Base-by-base conservation (phyloP, 768 basidiomycete genomes). In the Trametes cingulata region DNA sequence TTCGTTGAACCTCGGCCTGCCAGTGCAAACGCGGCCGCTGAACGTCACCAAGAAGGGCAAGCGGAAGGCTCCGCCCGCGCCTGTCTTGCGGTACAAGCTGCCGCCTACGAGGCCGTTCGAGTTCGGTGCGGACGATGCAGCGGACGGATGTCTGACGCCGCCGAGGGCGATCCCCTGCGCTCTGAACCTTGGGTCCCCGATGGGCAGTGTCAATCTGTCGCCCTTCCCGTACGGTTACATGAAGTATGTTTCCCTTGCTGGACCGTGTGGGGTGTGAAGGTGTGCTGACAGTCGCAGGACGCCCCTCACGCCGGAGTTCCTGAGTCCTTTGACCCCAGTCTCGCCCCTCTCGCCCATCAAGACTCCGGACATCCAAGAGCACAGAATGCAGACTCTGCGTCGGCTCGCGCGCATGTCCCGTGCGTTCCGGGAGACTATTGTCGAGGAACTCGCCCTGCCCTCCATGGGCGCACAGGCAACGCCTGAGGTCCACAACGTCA, bases 391-490 rank as follows among this genome's bases (percentile, higher is more conserved):
- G 27, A 61, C 43, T 25, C 64, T 65, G 25, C 54, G 60, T 7
- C 48, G 54, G 9, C 60, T 61, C 25, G 60, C 60, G 1, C 60
- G 60, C 54, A 52, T 40, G 39, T 61, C 60, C 17, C 60, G 60
- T 33, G 54, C 55, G 1, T 61, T 61, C 36, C 60, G 60, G 22
- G 60, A 56, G 17, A 58, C 56, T 15, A 37, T 50, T 37, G 52
- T 51, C 42, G 56, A 54, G 27, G 70, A 69, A 60, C 33, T 67
- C 47, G 55, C 64, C 3, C 61, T 62, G 39, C 64, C 65, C 1
- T 67, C 68, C n/a, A 42, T 67, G 29, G 13, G 13, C 19, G 65
- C 60, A 1, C 63, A 68, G 33, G 45, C 66, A 3, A 54, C 45
- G 19, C 45, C 58, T 17, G 53, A 62, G 20, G 62, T 65, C 25